Evolutionary conservation across 345 rosid species (phyloP), one percentile per base, ranked within the genome.

Genomic region (Eucalyptus microcorys): DNA sequence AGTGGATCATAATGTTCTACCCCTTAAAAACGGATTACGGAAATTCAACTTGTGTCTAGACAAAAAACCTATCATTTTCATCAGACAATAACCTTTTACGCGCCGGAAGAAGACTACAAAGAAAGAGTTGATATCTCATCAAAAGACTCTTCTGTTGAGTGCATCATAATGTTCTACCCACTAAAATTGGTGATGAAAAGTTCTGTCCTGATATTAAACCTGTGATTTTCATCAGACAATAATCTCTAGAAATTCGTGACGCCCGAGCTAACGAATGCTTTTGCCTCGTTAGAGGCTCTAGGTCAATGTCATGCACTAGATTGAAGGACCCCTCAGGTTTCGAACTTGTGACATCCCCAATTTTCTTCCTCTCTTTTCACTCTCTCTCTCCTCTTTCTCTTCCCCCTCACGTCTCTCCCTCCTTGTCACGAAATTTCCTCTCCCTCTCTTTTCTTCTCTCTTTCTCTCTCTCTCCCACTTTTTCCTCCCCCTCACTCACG

Each of bases 11-110:
- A 55, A 55, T 55, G 0, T 55, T 55, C 3, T 22, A 55, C 27
- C 61, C 0, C 27, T 2, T 22, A 55, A 0, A 55, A 0, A 6
- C 2, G 3, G 13, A 55, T 2, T n/a, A n/a, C n/a, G 30, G 4
- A 55, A 55, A 22, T 55, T 55, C 55, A 22, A 0, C 27, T 21
- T 22, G 12, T 22, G 7, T 55, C 61, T 53, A 4, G 27, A 8
- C 8, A 55, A 55, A 8, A 55, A 55, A 24, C 27, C 12, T 22
- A 2, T 55, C 59, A 0, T 55, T 55, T 55, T 55, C 61, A 55
- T 24, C 61, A 3, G 13, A 55, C 59, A 0, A 53, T 53, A 53
- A 53, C 1, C 26, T 15, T 49, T 53, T 53, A 53, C 0, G 8
- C 0, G 10, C 11, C 27, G 59, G 26, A 53, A 21, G 59, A 53